phyloP scores from a whole-genome alignment of 2,329 filamentous ascomycete genomes.

The Dothideomycetidae sp. region DNA sequence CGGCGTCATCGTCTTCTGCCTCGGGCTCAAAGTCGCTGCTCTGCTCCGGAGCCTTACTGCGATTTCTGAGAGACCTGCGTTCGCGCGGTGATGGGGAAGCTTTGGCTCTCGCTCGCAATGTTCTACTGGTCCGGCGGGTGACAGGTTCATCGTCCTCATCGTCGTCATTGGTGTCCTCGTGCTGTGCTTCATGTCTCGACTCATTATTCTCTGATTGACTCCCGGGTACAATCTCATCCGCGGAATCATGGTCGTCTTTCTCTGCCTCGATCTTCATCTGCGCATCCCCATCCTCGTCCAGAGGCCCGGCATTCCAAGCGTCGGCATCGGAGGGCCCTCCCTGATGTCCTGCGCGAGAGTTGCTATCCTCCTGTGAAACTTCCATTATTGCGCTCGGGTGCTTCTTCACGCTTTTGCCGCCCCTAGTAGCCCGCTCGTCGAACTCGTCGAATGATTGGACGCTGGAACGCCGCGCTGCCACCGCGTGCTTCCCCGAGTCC shows the following conservation, averaged over 20 bases:
- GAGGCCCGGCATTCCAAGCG: constrained; percentile 16
- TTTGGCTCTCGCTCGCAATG: constrained; percentile 18
- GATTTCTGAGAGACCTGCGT: constrained; percentile 27
- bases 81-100: constrained; percentile 18
- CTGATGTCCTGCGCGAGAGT: too few relatives aligned
- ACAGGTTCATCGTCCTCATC: constrained; percentile 43
- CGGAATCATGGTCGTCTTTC: constrained; percentile 16
- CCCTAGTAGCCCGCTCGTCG: constrained; percentile 28
- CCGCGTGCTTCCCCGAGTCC: constrained; percentile 43
- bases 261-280: constrained; percentile 22
- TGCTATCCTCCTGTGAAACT: constrained; percentile 37
- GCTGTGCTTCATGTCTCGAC: constrained; percentile 16
- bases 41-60: constrained; percentile 35
- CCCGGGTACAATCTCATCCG: constrained; percentile 16
- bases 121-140: constrained; percentile 30
- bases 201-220: constrained; percentile 23
- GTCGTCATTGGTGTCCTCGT: constrained; percentile 35
- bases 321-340: constrained; percentile 17
- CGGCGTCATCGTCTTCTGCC: constrained; percentile 41
- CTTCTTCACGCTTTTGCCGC: constrained; percentile 36
- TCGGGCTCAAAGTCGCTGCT: constrained; percentile 51
- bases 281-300: constrained; percentile 21
- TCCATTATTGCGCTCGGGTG: constrained; percentile 38
- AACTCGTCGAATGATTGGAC: constrained; percentile 32
- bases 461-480: constrained; percentile 40